These are phyloP conservation scores for Solanum corneliomulleri DNA, from an alignment of 257 asterid genomes.

Conservation along the genomic window DNA sequence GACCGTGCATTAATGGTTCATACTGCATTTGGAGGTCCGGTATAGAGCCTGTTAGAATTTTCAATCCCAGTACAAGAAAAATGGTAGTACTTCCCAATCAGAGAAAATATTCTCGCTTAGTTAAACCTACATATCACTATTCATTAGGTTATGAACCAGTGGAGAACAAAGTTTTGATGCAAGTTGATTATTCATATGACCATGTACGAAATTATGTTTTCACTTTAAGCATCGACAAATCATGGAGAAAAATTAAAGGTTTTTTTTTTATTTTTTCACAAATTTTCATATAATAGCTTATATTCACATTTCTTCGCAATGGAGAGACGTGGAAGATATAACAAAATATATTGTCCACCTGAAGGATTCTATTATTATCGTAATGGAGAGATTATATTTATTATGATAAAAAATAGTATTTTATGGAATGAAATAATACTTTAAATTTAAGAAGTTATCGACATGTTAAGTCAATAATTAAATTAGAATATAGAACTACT, in stretches of 20 bases:
- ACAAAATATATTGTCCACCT: background rate
- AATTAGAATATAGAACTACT: too few species aligned
- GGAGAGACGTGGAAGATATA: background rate
- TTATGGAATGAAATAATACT: background rate
- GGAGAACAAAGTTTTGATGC: background rate
- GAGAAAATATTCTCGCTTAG: background rate
- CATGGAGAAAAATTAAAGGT: background rate
- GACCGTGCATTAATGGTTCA: background rate
- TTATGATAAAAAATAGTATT: rapidly evolving
- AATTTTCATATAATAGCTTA: background rate
- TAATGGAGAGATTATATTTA: background rate
- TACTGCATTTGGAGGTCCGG: background rate
- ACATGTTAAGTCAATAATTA: too few species aligned
- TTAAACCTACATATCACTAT: background rate
- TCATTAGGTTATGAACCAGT: background rate
- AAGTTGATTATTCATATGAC: background rate
- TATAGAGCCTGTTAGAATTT: background rate
- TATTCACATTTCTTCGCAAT: background rate
- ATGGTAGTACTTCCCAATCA: background rate
- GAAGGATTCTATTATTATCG: background rate
- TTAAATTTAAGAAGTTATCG: too few species aligned
- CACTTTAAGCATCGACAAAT: background rate
- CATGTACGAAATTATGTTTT: background rate
- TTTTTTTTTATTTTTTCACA: background rate
- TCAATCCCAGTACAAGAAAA: background rate